A percentile compares a stretch with the other conserved stretches of the same genome.
These are phyloP conservation scores for Powellomyces hirtus DNA, from an alignment of 192 early-diverging fungal species.

Conservation along the genomic window DNA sequence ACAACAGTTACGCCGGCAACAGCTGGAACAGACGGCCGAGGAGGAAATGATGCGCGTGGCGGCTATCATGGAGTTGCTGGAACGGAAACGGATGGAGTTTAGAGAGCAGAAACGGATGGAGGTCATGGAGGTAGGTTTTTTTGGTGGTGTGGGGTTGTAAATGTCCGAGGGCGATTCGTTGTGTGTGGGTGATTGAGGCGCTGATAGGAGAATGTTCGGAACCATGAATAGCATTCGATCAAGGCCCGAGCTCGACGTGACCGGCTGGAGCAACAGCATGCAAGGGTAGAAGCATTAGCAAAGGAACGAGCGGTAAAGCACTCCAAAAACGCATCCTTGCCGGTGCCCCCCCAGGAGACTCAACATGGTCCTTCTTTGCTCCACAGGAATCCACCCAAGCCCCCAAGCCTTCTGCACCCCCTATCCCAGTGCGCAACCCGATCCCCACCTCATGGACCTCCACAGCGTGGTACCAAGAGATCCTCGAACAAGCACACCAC, in stretches of 20 bases:
- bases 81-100: conserved; percentile 8
- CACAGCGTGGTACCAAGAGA: conserved; percentile 5
- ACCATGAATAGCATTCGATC: not conserved
- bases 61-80: conserved; percentile 6
- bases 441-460: conserved; percentile 6
- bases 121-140: not conserved
- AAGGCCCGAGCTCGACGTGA: not conserved
- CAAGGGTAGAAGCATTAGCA: not conserved
- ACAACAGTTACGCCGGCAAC: too few relatives aligned
- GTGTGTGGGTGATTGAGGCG: too few relatives aligned
- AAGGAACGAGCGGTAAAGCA: not conserved
- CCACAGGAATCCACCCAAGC: too few relatives aligned
- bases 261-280: not conserved
- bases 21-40: not conserved
- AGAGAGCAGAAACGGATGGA: conserved; percentile 9
- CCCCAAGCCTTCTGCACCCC: too few relatives aligned
- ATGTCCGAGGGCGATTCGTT: too few relatives aligned
- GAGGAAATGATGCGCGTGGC: not conserved
- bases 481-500: conserved; percentile 1
- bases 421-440: too few relatives aligned
- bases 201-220: too few relatives aligned
- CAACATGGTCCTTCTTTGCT: too few relatives aligned
- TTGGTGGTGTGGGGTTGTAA: too few relatives aligned
- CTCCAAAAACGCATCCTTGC: too few relatives aligned
- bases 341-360: too few relatives aligned